Evolutionary conservation across 768 basidiomycete species (phyloP), one percentile per base, ranked within the genome.

Genomic region (Gloeopeniophorella convolvens): DNA sequence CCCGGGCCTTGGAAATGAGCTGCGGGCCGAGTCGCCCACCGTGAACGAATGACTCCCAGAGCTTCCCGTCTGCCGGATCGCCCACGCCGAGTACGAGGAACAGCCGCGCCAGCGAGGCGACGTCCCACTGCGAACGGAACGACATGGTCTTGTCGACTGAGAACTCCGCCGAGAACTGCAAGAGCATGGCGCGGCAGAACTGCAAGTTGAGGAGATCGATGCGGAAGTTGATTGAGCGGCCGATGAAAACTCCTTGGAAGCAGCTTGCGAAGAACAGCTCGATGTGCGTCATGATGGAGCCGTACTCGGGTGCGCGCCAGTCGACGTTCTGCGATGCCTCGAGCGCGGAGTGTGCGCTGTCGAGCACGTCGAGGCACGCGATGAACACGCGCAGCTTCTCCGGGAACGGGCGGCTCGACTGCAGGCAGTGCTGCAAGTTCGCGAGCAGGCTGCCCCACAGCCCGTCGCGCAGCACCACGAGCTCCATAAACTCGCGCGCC

Each of bases 281-380:
- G 28, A 47, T 24, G 26, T 36, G 51, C 3, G 46, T 44, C 12
- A 15, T 9, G 11, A 52, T 30, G 5, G 40, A 42, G 9, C 45
- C 40, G 10, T 46, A 47, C 36, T 52, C 45, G 15, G 51, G 51
- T 24, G 20, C 34, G 1, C 40, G 27, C 51, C 51, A 52, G 51
- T 42, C 36, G n/a, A 42, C 21, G 3, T 11, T 41, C 2, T 40
- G 24, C 8, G 48, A 49, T 3, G 34, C 33, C 10, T 42, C 31
- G 15, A 42, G 24, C 16, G 13, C 26, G 11, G 21, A 1, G 26
- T 34, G 42, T 6, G 26, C 41, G 24, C 27, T 20, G 18, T 49
- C 41, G 18, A 49, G 26, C 6, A 49, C 31, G 11, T 26, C 20
- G 18, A 15, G 36, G 41, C 31, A 49, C 21, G 48, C 48, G 23